These are phyloP conservation scores for Diaporthe longicolla DNA, from an alignment of 2,329 filamentous ascomycete genomes.

Conservation along the genomic window DNA sequence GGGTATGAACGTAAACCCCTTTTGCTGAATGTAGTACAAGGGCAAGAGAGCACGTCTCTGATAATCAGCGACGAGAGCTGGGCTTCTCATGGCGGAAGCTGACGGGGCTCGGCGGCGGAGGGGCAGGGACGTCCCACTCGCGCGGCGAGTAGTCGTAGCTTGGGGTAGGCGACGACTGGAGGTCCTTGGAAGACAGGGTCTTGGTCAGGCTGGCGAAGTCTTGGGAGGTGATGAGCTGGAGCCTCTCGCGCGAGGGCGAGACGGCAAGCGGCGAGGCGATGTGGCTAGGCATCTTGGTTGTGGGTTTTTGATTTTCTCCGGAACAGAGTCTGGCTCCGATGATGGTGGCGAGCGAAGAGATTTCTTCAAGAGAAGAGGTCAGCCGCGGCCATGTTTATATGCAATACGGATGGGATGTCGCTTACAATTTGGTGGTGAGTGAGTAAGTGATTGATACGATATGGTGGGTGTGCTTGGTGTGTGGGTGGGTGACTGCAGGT, in stretches of 20 bases:
- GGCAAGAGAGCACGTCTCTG: neutral
- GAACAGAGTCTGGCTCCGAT: neutral
- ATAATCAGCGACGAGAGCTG: conserved; percentile 23
- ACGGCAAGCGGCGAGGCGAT: conserved; percentile 63
- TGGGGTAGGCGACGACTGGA: conserved; percentile 60
- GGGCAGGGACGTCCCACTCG: conserved; percentile 75
- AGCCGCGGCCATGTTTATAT: conserved; percentile 1
- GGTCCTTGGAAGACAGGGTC: conserved; percentile 61
- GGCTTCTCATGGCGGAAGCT: conserved; percentile 62
- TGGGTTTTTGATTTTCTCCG: conserved; percentile 6
- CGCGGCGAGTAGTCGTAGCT: conserved; percentile 67
- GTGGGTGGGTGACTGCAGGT: conserved; percentile 8
- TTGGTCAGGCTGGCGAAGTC: conserved; percentile 69
- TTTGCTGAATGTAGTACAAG: neutral
- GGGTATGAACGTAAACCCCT: neutral
- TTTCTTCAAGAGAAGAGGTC: neutral
- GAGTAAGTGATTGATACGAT: conserved; percentile 6
- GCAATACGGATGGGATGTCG: neutral
- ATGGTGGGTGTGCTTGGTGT: conserved; percentile 15
- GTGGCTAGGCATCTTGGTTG: conserved; percentile 57
- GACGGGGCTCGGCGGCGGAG: conserved; percentile 75
- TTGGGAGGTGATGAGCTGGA: conserved; percentile 61
- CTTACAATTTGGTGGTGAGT: conserved; percentile 27
- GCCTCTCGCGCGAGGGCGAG: conserved; percentile 61
- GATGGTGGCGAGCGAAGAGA: neutral